These are phyloP conservation scores for Falciphora oryzae DNA, from an alignment of 2,329 filamentous ascomycete genomes.

Conservation along the genomic window DNA sequence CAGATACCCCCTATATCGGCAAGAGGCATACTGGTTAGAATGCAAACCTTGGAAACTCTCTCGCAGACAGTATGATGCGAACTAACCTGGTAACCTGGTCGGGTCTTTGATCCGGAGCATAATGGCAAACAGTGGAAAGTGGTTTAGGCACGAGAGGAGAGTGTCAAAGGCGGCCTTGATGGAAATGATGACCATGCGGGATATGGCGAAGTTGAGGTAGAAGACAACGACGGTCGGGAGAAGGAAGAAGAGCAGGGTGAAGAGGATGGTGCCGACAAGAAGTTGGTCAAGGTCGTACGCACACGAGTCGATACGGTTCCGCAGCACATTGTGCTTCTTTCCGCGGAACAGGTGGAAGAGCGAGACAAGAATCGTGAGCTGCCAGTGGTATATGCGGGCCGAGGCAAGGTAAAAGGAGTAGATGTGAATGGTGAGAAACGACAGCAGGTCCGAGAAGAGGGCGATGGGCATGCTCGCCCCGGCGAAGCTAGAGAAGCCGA, in stretches of 20 bases:
- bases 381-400: constrained; percentile 97
- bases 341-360: constrained; percentile 98
- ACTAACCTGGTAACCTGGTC: constrained; percentile 71
- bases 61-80: neutral
- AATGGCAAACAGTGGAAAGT: constrained; percentile 93
- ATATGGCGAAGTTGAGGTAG: constrained; percentile 91
- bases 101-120: constrained; percentile 97
- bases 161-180: constrained; percentile 91
- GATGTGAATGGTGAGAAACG: constrained; percentile 87
- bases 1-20: constrained; percentile 64
- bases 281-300: constrained; percentile 98
- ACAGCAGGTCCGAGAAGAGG: constrained; percentile 88
- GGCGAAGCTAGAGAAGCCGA: constrained; percentile 91
- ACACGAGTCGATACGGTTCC: constrained; percentile 96
- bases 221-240: constrained; percentile 94
- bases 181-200: constrained; percentile 90
- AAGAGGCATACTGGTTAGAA: neutral
- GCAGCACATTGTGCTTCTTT: constrained; percentile 94
- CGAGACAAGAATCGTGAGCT: constrained; percentile 91
- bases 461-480: constrained; percentile 97
- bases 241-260: constrained; percentile 91
- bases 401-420: constrained; percentile 98
- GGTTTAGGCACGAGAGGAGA: constrained; percentile 86
- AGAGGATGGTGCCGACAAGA: constrained; percentile 90
- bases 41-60: constrained; percentile 12